A percentile compares a stretch with the other conserved stretches of the same genome.
phyloP scores from a whole-genome alignment of 2,329 filamentous ascomycete species.

The Pseudocercospora eumusae region DNA sequence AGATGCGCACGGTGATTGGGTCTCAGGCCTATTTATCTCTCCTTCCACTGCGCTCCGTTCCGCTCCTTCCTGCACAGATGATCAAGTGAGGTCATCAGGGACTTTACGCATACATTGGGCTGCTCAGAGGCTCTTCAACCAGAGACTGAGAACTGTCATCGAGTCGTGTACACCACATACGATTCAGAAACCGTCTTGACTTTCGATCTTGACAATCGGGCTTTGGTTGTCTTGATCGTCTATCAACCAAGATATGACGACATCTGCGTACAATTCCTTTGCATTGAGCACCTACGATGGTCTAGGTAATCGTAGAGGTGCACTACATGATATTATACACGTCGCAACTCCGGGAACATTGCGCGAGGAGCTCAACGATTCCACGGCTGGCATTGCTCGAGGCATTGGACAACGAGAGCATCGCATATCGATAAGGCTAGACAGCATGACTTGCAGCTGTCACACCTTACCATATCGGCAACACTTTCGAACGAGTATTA shows the following conservation, averaged over 20 bases:
- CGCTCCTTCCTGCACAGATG: not conserved
- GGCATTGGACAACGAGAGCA: too few relatives aligned
- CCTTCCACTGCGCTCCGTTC: not conserved
- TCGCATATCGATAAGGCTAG: not conserved
- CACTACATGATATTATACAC: not conserved
- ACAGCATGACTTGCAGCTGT: not conserved
- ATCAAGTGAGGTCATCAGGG: constrained; percentile 3
- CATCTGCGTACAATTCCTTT: not conserved
- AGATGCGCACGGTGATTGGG: not conserved
- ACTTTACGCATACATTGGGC: not conserved
- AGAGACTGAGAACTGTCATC: not conserved
- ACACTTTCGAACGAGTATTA: not conserved
- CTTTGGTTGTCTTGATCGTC: not conserved
- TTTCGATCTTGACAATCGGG: constrained; percentile 1
- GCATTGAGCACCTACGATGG: not conserved
- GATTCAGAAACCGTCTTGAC: not conserved
- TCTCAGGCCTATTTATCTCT: not conserved
- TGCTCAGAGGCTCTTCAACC: not conserved
- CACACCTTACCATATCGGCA: not conserved
- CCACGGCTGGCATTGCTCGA: too few relatives aligned
- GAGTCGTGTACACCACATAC: not conserved
- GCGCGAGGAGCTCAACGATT: not conserved
- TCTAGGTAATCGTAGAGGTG: not conserved
- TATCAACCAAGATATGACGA: not conserved
- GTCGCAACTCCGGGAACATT: not conserved